These are phyloP conservation scores for Anastatica hierochuntica DNA, from an alignment of 345 rosid species.

Conservation along the genomic window DNA sequence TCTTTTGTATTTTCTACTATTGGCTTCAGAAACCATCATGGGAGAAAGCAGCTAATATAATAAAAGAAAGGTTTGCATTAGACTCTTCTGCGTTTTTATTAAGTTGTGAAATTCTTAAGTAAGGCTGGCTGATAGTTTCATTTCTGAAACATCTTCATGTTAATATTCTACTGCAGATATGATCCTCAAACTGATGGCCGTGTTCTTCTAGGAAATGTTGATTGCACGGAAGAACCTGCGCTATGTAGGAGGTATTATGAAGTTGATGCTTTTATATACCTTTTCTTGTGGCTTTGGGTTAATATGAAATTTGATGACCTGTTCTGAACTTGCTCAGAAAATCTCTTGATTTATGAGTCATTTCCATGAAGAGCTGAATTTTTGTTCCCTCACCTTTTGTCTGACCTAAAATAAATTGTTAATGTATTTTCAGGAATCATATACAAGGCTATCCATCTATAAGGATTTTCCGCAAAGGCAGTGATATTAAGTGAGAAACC, in stretches of 20 bases:
- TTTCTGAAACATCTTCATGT: slow-evolving; percentile 7
- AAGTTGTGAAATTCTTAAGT: background rate
- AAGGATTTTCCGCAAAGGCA: slow-evolving; percentile 97
- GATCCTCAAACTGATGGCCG: slow-evolving; percentile 94
- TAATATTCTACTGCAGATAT: slow-evolving; percentile 45
- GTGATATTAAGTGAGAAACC: slow-evolving; percentile 59
- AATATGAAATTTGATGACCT: too few relatives aligned
- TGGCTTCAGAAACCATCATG: slow-evolving; percentile 81
- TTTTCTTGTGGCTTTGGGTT: too few relatives aligned
- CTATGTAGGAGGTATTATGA: slow-evolving; percentile 69
- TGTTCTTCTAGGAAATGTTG: slow-evolving; percentile 74
- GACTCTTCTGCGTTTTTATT: slow-evolving; percentile 1
- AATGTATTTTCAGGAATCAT: slow-evolving; percentile 95
- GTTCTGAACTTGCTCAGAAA: too few relatives aligned
- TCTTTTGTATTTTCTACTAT: background rate
- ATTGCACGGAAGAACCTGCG: slow-evolving; percentile 65
- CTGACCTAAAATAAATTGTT: too few relatives aligned
- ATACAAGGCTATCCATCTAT: slow-evolving; percentile 97
- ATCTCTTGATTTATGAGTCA: too few relatives aligned
- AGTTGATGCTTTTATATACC: slow-evolving; percentile 8
- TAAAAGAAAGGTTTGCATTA: slow-evolving; percentile 58
- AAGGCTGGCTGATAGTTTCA: background rate
- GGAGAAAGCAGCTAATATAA: slow-evolving; percentile 86
- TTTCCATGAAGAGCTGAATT: too few relatives aligned
- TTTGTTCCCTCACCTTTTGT: too few relatives aligned